Conservation (phyloP, 2,329 filamentous ascomycete genomes). For the Nemania sp. region DNA sequence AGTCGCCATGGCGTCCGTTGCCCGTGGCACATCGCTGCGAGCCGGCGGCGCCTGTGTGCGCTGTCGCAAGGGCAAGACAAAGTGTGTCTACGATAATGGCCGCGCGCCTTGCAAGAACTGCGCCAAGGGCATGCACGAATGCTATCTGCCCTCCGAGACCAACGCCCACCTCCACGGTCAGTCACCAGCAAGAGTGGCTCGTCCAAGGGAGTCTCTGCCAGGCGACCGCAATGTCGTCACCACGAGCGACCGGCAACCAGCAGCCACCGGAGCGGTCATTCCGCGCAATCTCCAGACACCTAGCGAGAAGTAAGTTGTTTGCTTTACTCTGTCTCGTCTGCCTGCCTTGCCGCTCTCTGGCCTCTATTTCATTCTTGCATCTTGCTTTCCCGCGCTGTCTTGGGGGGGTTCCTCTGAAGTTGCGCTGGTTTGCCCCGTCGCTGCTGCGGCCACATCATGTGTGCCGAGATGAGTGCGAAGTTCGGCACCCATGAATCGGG, state of each 20-base stretch:
- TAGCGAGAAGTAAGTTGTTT: slow-evolving; percentile 59
- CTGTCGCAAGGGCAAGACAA: slow-evolving; percentile 67
- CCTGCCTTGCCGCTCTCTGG: background rate
- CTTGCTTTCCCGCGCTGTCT: background rate
- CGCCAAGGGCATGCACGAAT: slow-evolving; percentile 66
- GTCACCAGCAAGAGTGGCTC: slow-evolving; percentile 59
- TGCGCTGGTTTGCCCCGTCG: background rate
- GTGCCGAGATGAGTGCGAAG: slow-evolving; percentile 5
- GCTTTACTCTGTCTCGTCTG: slow-evolving; percentile 10
- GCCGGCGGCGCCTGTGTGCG: slow-evolving; percentile 66
- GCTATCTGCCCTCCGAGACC: slow-evolving; percentile 64
- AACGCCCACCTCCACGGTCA: slow-evolving; percentile 64
- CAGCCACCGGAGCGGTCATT: slow-evolving; percentile 47
- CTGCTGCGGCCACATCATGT: background rate
- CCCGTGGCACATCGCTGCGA: slow-evolving; percentile 63
- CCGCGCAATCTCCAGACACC: slow-evolving; percentile 53
- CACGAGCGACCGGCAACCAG: slow-evolving; percentile 50
- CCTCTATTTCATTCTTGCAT: background rate
- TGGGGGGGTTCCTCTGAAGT: no score
- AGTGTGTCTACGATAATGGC: slow-evolving; percentile 66
- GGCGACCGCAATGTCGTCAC: slow-evolving; percentile 54
- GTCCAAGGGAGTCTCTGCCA: slow-evolving; percentile 59
- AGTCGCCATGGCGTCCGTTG: slow-evolving; percentile 51
- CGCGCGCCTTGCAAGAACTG: slow-evolving; percentile 67
- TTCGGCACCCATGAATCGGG: slow-evolving; percentile 17